Conservation (phyloP, 2,329 filamentous ascomycete genomes). For the Colletotrichum sp. region DNA sequence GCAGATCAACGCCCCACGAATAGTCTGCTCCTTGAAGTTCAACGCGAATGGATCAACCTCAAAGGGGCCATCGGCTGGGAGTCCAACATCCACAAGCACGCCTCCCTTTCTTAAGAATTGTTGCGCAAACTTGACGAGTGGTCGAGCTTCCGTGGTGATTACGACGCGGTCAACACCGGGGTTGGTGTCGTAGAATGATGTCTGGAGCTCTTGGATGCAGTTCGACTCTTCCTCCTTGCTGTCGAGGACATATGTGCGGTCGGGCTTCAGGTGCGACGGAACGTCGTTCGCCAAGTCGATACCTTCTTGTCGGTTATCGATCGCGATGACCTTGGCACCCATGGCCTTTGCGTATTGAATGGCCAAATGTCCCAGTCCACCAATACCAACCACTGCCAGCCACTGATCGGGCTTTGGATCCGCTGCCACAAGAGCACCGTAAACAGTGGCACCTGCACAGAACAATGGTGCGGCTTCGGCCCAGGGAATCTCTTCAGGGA, state of each 20-base stretch:
- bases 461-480: constrained; percentile 29
- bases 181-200: constrained; percentile 12
- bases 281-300: constrained; percentile 20
- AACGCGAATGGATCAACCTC: constrained; percentile 22
- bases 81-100: constrained; percentile 15
- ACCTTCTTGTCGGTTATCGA: constrained; percentile 25
- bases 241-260: constrained; percentile 12
- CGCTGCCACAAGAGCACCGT: constrained; percentile 22
- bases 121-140: constrained; percentile 16
- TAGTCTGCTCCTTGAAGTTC: constrained; percentile 25
- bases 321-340: constrained; percentile 26
- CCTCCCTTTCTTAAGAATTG: constrained; percentile 24
- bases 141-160: constrained; percentile 15
- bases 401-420: constrained; percentile 22
- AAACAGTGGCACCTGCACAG: constrained; percentile 32
- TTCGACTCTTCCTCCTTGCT: constrained; percentile 13
- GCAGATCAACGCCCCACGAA: constrained; percentile 21
- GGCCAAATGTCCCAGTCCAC: constrained; percentile 29
- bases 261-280: constrained; percentile 16
- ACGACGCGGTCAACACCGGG: constrained; percentile 26
- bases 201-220: constrained; percentile 11
- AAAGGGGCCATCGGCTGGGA: constrained; percentile 20
- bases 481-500: constrained; percentile 26
- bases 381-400: constrained; percentile 29
- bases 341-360: constrained; percentile 28